phyloP scores from a whole-genome alignment of 2,329 filamentous ascomycete genomes.

The Pseudocercospora vitis region DNA sequence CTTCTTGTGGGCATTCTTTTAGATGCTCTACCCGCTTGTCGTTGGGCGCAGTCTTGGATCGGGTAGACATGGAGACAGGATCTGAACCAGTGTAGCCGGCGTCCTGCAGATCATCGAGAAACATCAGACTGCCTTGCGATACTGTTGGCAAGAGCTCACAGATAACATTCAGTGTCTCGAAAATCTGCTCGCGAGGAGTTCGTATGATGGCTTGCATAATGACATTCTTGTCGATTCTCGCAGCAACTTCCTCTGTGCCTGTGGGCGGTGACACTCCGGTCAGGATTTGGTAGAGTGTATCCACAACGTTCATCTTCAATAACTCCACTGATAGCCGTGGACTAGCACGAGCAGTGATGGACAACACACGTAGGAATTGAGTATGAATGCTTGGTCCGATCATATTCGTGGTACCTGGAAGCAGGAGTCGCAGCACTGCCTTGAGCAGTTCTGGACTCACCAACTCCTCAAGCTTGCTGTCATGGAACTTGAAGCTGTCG shows the following conservation, averaged over 20 bases:
- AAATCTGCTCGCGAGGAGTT: conserved; percentile 90
- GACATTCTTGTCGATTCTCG: conserved; percentile 90
- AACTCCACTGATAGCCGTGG: conserved; percentile 83
- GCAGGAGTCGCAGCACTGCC: conserved; percentile 79
- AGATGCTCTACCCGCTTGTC: conserved; percentile 82
- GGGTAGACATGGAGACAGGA: conserved; percentile 44
- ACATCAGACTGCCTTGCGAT: conserved; percentile 57
- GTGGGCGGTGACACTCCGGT: conserved; percentile 90
- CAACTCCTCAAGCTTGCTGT: conserved; percentile 85
- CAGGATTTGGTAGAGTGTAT: conserved; percentile 94
- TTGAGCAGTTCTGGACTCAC: conserved; percentile 84
- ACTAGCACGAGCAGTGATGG: conserved; percentile 86
- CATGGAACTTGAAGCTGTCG: conserved; percentile 90
- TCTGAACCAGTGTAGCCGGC: conserved; percentile 52
- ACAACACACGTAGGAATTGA: conserved; percentile 87
- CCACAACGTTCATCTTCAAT: conserved; percentile 94
- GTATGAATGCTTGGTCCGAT: conserved; percentile 95
- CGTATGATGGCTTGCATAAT: conserved; percentile 99
- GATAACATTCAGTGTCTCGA: conserved; percentile 95
- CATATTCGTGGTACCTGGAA: conserved; percentile 92
- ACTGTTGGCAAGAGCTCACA: conserved; percentile 86
- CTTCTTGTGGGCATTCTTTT: conserved; percentile 77
- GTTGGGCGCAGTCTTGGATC: conserved; percentile 60
- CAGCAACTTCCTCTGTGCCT: conserved; percentile 72
- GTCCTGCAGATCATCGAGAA: conserved; percentile 52